Evolutionary conservation across 2,329 filamentous ascomycete species (phyloP).

Genomic region (Sporothrix luriei): DNA sequence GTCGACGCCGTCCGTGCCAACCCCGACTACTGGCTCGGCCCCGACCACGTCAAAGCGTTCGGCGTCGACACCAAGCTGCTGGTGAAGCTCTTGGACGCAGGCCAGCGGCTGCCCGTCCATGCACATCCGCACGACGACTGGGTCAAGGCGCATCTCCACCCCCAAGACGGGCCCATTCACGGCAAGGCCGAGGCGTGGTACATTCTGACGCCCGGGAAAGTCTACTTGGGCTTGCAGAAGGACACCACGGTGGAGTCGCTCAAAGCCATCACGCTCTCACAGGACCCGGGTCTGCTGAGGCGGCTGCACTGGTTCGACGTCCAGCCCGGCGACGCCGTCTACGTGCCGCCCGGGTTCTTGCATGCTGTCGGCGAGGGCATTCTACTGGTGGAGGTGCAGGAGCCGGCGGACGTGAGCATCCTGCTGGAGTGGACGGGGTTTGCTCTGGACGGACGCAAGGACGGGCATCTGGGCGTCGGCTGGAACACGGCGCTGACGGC

Average conservation of each 20-base stretch:
- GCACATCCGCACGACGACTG: slow-evolving; percentile 18
- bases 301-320: slow-evolving; percentile 12
- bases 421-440: slow-evolving; percentile 24
- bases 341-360: slow-evolving; percentile 21
- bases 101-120: slow-evolving; percentile 25
- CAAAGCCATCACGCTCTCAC: not conserved
- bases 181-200: slow-evolving; percentile 28
- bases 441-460: not conserved
- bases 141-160: not conserved
- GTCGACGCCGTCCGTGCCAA: not conserved
- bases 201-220: slow-evolving; percentile 5
- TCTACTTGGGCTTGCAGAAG: not conserved
- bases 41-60: not conserved
- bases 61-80: slow-evolving; percentile 21
- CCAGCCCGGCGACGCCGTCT: slow-evolving; percentile 12
- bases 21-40: slow-evolving; percentile 20
- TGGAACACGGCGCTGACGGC: slow-evolving; percentile 17
- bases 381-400: slow-evolving; percentile 24
- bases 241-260: not conserved
- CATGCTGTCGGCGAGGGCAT: slow-evolving; percentile 23
- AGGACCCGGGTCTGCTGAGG: not conserved
- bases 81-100: slow-evolving; percentile 25
- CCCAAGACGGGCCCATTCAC: not conserved
- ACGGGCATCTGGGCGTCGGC: slow-evolving; percentile 21
- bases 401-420: slow-evolving; percentile 16